Evolutionary conservation across 345 rosid genomes (phyloP), one percentile per base, ranked within the genome.

Genomic region (Camelina hispida): DNA sequence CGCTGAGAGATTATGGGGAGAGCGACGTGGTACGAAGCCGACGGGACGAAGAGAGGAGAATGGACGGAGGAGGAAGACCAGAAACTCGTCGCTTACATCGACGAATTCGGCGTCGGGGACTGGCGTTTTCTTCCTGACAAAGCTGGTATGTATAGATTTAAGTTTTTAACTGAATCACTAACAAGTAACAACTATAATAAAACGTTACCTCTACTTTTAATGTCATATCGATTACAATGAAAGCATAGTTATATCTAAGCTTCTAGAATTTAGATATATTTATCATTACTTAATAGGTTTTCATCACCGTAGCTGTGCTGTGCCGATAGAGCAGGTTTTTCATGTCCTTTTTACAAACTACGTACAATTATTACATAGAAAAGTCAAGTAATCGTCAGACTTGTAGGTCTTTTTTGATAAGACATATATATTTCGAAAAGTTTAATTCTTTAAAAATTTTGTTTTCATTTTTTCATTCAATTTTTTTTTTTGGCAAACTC

Each of bases 31-130:
- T 69, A 47, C 48, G 70, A 62, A 12, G 80, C 42, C 13, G 75
- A 76, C 35, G 71, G 80, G 53, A 78, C 83, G 54, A 92, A 84
- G 85, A 89, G 81, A 68, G 97, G 97, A 54, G 92, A 89, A 6
- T 90, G 97, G 96, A 84, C 87, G 12, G 82, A 76, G 0, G 92
- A 89, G 73, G 96, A 90, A 79, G 96, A 92, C 54, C 74, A 78
- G 51, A 87, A 76, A 71, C 87, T 92, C 35, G 57, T 72, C 17
- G 91, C 87, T 72, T 83, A 57, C 66, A 85, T 92, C 6, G 66
- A 71, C 22, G 62, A 75, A 17, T 71, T 84, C 43, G 96, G 96
- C 32, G 73, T 65, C 44, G 91, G 86, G 68, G 86, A 85, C 28
- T 92, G 97, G 97, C 85, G 87, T 42, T 76, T 82, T 10, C 87